These are phyloP conservation scores for Trichoderma gracile DNA, from an alignment of 2,329 filamentous ascomycete species.

Conservation along the genomic window DNA sequence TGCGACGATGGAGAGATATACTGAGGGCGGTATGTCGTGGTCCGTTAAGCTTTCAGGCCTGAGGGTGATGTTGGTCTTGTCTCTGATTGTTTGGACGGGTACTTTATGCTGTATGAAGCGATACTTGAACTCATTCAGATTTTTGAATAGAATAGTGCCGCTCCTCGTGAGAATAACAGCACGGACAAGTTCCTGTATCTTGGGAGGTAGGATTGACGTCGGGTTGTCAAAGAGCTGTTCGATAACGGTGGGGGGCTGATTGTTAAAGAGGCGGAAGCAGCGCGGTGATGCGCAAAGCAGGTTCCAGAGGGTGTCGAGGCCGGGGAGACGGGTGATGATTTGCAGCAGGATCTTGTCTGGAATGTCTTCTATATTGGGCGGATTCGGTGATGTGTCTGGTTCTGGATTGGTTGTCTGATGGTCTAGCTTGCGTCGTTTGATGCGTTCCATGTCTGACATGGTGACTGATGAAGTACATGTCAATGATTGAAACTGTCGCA, in stretches of 20 bases:
- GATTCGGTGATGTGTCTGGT: background rate
- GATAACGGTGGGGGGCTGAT: background rate
- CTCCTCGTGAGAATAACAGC: constrained; percentile 3
- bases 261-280: constrained; percentile 14
- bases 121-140: background rate
- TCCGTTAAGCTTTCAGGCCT: background rate
- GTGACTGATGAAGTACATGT: background rate
- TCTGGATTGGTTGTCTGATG: background rate
- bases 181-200: constrained; percentile 16
- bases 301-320: constrained; percentile 20
- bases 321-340: background rate
- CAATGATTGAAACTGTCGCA: no score
- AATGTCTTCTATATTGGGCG: background rate
- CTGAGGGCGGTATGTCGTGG: background rate
- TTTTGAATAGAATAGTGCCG: background rate
- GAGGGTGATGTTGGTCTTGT: background rate
- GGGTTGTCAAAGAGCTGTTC: constrained; percentile 4
- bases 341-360: background rate
- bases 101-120: constrained; percentile 11
- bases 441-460: constrained; percentile 1
- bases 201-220: constrained; percentile 1
- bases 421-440: background rate
- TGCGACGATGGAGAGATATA: constrained; percentile 28
- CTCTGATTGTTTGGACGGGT: background rate
- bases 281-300: constrained; percentile 11